A percentile compares a stretch with the other conserved stretches of the same genome.
phyloP scores from a whole-genome alignment of 768 basidiomycete species.

The Panaeolus cyanescens region DNA sequence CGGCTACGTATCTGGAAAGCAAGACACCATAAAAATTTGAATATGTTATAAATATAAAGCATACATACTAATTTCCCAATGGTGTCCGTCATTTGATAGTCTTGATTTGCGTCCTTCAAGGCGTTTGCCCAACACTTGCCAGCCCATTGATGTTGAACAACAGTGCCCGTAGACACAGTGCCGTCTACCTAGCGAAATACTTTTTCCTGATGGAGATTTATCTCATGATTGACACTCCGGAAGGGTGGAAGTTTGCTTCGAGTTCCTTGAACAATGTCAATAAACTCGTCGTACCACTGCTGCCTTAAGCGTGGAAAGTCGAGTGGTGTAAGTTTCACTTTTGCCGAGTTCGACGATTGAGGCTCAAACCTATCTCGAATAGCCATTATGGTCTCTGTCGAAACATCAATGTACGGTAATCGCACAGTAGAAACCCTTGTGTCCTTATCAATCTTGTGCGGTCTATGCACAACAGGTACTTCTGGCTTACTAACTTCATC shows the following conservation, averaged over 20 bases:
- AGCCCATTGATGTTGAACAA: conserved; percentile 16
- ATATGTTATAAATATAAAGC: not conserved
- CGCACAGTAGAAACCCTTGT: too few relatives aligned
- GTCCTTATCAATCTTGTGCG: too few relatives aligned
- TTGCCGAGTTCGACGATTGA: too few relatives aligned
- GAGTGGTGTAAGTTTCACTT: too few relatives aligned
- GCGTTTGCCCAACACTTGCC: conserved; percentile 10
- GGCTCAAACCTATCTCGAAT: too few relatives aligned
- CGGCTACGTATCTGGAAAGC: conserved; percentile 6
- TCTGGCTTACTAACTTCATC: too few relatives aligned
- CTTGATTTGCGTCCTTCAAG: not conserved
- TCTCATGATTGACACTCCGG: conserved; percentile 37
- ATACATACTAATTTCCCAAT: conserved; percentile 12
- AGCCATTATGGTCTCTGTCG: too few relatives aligned
- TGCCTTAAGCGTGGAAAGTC: not conserved
- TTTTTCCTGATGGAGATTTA: too few relatives aligned
- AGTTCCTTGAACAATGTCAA: conserved; percentile 23
- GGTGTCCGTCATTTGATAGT: conserved; percentile 7
- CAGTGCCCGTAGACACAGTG: too few relatives aligned
- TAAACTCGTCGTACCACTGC: conserved; percentile 19
- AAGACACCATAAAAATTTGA: not conserved
- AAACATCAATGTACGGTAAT: too few relatives aligned
- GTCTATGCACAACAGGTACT: too few relatives aligned
- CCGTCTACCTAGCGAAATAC: too few relatives aligned
- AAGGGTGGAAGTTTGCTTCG: conserved; percentile 30